These are phyloP conservation scores for Serendipita sp. DNA, from an alignment of 768 basidiomycete species.

Conservation along the genomic window DNA sequence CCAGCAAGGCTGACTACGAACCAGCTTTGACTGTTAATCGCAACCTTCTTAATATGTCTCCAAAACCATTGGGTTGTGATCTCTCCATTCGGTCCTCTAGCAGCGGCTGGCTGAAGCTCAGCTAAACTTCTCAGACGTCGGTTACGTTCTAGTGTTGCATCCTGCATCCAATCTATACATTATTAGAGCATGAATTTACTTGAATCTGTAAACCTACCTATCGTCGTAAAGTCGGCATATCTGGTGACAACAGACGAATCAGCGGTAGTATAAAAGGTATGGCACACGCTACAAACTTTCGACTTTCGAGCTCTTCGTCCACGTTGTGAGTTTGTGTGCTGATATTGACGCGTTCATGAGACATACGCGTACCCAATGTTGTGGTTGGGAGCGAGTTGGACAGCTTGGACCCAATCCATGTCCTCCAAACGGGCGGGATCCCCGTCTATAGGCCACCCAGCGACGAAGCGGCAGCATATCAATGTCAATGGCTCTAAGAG, in stretches of 20 bases:
- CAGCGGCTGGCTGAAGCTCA: conserved; percentile 24
- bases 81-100: conserved; percentile 32
- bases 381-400: no score
- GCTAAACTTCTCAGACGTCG: conserved; percentile 51
- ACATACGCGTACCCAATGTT: not conserved
- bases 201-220: conserved; percentile 37
- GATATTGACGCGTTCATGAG: not conserved
- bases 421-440: not conserved
- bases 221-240: conserved; percentile 58
- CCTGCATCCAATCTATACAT: conserved; percentile 83
- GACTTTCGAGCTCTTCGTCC: not conserved
- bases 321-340: not conserved
- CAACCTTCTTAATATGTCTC: conserved; percentile 39
- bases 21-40: conserved; percentile 76
- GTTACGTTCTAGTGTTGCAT: conserved; percentile 77
- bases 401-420: not conserved
- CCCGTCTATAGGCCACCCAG: not conserved
- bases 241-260: not conserved
- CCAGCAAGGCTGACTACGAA: conserved; percentile 82
- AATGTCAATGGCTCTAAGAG: not conserved
- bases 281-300: not conserved
- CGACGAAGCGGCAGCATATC: not conserved
- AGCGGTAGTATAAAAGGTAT: not conserved
- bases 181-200: conserved; percentile 10
- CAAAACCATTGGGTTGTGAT: conserved; percentile 42